Evolutionary conservation across 2,329 filamentous ascomycete species (phyloP), one percentile per base, ranked within the genome.

Genomic region (Microdochium paspali): DNA sequence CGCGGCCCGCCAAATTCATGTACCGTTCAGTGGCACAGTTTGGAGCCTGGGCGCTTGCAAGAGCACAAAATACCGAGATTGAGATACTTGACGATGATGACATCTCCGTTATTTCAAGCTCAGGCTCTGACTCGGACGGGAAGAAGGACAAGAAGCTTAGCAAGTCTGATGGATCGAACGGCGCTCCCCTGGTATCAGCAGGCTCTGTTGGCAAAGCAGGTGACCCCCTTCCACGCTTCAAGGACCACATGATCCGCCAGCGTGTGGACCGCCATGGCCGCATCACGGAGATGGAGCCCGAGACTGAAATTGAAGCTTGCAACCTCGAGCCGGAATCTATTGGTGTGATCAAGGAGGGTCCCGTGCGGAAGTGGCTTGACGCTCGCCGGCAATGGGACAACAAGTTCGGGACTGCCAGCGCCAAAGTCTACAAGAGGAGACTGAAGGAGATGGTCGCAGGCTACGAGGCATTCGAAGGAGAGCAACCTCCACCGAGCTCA

Each of bases 1-100:
- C 91, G 0, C 79, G 84, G n/a, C 93, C 93, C 1, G 93, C 91
- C 43, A 97, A 97, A 63, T 87, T 86, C 67, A 96, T 97, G 90
- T 97, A 89, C 62, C 80, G 91, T 44, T 87, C 88, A 1, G 82
- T 96, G 46, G 87, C 93, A 0, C 91, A 96, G 56, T 97, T 98
- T 59, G 86, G 90, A 2, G 89, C 90, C 0, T 97, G 90, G 90
- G 85, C 86, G 0, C 73, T 96, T 21, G 88, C 90, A 1, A 76
- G 84, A 53, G 89, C 90, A 0, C 90, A 96, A 60, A 77, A 88
- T 50, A 79, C 77, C 1, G 79, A 80, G 1, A 90, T 95, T 47
- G 86, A 93, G 18, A 91, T 95, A 30, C 64, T 85, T 30, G 84
- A 90, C 50, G 87, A 94, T 50, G 86, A 90, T 53, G 72, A 79